Base-by-base conservation (phyloP, 2,329 filamentous ascomycete genomes). In the Colletotrichum euphorbiae region DNA sequence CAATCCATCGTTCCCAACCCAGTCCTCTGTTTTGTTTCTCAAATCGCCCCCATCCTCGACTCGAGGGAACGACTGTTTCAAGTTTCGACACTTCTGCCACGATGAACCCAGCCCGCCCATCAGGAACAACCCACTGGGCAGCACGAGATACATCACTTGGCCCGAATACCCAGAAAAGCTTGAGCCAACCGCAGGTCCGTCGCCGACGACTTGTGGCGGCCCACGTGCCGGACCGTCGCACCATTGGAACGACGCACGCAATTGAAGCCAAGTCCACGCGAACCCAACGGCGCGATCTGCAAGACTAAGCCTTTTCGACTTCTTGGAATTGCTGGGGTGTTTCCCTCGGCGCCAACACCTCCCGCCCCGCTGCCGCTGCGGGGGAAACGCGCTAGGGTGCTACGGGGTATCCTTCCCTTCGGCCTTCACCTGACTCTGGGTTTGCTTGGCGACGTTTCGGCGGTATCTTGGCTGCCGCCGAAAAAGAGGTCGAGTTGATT, bases 41-140 rank as follows among this genome's bases (percentile, higher is more conserved):
- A 19, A 31, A 51, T 51, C 28, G 6, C 12, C 31, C n/a, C 51
- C 51, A 54, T 21, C 40, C 51, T 40, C n/a, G 33, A 54, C 31
- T 54, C 51, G 31, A 54, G 51, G 51, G 12, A n/a, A 12, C 31
- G 31, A 12, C n/a, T 54, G 51, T 54, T 54, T 54, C 51, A 54
- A 19, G 51, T 38, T 24, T 54, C 51, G 38, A 51, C 48, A 17
- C 28, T 31, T 51, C 15, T 17, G 24, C 21, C 13, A 17, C 15
- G 28, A n/a, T 51, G 24, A 51, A 13, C 48, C 48, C 15, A 24
- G 48, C 24, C 28, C 48, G 19, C 48, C 48, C n/a, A n/a, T n/a
- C n/a, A n/a, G n/a, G n/a, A n/a, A n/a, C n/a, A n/a, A n/a, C n/a
- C n/a, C n/a, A n/a, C n/a, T n/a, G n/a, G n/a, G 48, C 48, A 31